A percentile compares a stretch with the other conserved stretches of the same genome.
phyloP scores from a whole-genome alignment of 345 rosid species.

The Sonneratia alba region DNA sequence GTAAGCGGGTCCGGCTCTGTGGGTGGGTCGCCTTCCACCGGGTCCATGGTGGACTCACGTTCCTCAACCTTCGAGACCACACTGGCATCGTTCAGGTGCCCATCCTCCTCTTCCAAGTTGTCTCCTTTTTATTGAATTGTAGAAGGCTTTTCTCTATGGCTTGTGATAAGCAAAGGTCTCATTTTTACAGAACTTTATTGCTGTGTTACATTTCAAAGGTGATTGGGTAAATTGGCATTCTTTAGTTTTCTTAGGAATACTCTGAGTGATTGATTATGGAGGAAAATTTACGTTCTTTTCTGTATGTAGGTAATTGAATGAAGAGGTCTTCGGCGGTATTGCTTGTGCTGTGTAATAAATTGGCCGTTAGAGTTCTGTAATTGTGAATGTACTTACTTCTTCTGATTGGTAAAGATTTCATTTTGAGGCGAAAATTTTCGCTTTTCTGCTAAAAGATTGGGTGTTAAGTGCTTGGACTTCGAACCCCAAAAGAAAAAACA shows the following conservation, averaged over 20 bases:
- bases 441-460: not conserved
- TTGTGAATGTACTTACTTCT: not conserved
- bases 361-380: not conserved
- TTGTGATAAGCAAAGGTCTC: not conserved
- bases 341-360: not conserved
- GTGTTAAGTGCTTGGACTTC: not conserved
- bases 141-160: not conserved
- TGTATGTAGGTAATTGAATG: not conserved
- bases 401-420: not conserved
- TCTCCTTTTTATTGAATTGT: not conserved
- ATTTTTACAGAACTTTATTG: not conserved
- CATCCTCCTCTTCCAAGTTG: not conserved
- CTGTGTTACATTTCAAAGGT: not conserved
- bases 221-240: not conserved
- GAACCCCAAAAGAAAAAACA: no score
- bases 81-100: slow-evolving; percentile 84
- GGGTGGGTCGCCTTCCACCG: slow-evolving; percentile 97
- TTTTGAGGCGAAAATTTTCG: not conserved
- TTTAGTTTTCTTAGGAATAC: no score
- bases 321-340: not conserved
- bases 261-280: not conserved
- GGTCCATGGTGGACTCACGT: slow-evolving; percentile 84
- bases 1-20: slow-evolving; percentile 72
- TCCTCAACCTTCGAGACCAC: slow-evolving; percentile 92
- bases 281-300: not conserved